Percentiles rank a stretch among this genome's conserved stretches.
phyloP scores from a whole-genome alignment of 2,329 filamentous ascomycete species.

The Dactylonectria estremocensis region DNA sequence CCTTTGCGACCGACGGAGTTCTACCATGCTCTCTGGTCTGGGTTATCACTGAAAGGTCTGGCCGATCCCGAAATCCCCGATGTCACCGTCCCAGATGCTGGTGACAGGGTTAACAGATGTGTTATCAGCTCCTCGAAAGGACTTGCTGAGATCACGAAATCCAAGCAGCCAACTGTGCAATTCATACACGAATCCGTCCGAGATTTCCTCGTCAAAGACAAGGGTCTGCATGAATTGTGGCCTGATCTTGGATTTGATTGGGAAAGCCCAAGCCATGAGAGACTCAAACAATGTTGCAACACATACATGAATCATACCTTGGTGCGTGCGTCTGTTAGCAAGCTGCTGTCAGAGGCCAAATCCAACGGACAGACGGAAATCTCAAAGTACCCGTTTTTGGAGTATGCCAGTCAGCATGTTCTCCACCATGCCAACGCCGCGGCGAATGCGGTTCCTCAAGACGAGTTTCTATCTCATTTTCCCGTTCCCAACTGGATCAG shows the following conservation, averaged over 20 bases:
- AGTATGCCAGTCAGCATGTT: conserved; percentile 60
- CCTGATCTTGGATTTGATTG: conserved; percentile 52
- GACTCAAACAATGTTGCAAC: conserved; percentile 61
- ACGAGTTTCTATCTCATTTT: conserved; percentile 52
- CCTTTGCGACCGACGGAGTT: conserved; percentile 62
- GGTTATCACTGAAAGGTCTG: conserved; percentile 37
- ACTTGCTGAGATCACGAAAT: conserved; percentile 60
- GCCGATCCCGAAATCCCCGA: conserved; percentile 44
- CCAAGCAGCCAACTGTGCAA: conserved; percentile 57
- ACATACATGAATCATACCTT: conserved; percentile 52
- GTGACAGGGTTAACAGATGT: conserved; percentile 43
- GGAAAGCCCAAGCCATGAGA: conserved; percentile 57
- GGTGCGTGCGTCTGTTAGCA: not conserved
- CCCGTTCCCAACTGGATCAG: conserved; percentile 48
- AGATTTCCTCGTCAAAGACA: conserved; percentile 61
- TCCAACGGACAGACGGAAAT: not conserved
- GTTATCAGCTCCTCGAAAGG: conserved; percentile 64
- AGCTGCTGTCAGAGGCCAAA: too few species aligned
- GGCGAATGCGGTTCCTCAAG: conserved; percentile 45
- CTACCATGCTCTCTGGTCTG: conserved; percentile 59
- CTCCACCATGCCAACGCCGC: conserved; percentile 59
- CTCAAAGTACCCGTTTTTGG: conserved; percentile 59
- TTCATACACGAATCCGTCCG: conserved; percentile 68
- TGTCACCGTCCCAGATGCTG: conserved; percentile 28
- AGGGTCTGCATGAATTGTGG: conserved; percentile 52